A percentile compares a stretch with the other conserved stretches of the same genome.
Evolutionary conservation across 1,284 basidiomycete species (phyloP).

Genomic region (Filobasidium uniguttulatum): DNA sequence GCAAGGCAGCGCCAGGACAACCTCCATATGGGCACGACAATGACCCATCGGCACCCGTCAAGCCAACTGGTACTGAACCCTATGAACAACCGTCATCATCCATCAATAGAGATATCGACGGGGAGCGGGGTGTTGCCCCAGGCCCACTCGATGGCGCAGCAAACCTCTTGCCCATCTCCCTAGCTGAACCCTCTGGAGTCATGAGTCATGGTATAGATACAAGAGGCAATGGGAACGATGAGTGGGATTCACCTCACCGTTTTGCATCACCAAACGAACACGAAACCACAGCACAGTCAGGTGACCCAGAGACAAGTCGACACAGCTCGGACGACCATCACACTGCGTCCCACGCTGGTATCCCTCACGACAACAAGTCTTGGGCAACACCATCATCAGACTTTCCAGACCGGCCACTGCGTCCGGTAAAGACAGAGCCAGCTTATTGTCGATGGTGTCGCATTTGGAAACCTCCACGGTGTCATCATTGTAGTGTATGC

Average conservation of each 20-base stretch:
- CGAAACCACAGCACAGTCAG: background rate
- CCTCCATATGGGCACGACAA: too few species aligned
- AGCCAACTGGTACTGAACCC: too few species aligned
- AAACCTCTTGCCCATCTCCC: slow-evolving; percentile 12
- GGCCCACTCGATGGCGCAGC: slow-evolving; percentile 5
- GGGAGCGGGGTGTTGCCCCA: background rate
- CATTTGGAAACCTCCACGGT: slow-evolving; percentile 33
- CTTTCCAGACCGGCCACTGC: slow-evolving; percentile 7
- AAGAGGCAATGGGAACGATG: background rate
- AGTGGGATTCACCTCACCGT: background rate
- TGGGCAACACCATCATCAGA: background rate
- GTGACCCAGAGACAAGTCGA: too few species aligned
- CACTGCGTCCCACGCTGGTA: too few species aligned
- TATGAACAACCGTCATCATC: too few species aligned
- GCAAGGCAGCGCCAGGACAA: too few species aligned
- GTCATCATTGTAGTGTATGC: slow-evolving; percentile 37
- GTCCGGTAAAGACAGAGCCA: slow-evolving; percentile 11
- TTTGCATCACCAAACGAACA: background rate
- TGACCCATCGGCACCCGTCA: too few species aligned
- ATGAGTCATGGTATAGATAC: background rate
- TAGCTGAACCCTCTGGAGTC: background rate
- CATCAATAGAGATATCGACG: too few species aligned
- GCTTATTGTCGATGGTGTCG: slow-evolving; percentile 31
- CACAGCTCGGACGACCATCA: too few species aligned
- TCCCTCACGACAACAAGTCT: too few species aligned